phyloP scores from a whole-genome alignment of 176 grass and related monocot genomes.

The Oryza glaberrima region DNA sequence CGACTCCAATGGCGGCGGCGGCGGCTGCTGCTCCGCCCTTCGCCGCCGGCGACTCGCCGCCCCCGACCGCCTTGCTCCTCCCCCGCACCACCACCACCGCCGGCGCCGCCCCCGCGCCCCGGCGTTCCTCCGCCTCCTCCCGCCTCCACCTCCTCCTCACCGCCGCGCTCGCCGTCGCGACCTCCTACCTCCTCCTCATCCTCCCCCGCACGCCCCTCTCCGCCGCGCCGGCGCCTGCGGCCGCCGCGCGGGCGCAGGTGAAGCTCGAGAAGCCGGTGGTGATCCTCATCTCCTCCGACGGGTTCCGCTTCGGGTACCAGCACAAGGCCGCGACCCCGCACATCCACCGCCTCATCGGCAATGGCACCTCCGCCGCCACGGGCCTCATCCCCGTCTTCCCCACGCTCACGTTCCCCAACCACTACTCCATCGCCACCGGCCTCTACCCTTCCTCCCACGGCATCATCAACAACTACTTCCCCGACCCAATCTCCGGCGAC shows the following conservation, averaged over 20 bases:
- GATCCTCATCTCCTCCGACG: slow-evolving; percentile 79
- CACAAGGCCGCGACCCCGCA: slow-evolving; percentile 64
- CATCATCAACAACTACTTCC: slow-evolving; percentile 92
- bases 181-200: slow-evolving; percentile 40
- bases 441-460: slow-evolving; percentile 85
- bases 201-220: background rate
- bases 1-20: slow-evolving; percentile 26
- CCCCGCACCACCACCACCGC: background rate
- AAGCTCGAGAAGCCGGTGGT: slow-evolving; percentile 80
- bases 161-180: slow-evolving; percentile 22
- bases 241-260: slow-evolving; percentile 37
- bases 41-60: slow-evolving; percentile 1
- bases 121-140: slow-evolving; percentile 8
- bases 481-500: slow-evolving; percentile 68
- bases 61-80: slow-evolving; percentile 9
- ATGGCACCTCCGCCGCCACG: slow-evolving; percentile 72
- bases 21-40: slow-evolving; percentile 8
- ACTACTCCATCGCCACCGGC: slow-evolving; percentile 97
- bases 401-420: slow-evolving; percentile 94
- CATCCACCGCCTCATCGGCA: slow-evolving; percentile 71
- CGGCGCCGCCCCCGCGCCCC: background rate
- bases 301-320: slow-evolving; percentile 93
- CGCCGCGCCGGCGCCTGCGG: background rate
- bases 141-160: slow-evolving; percentile 38
- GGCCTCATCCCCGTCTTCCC: slow-evolving; percentile 86